Evolutionary conservation across 176 grass and related monocot genomes (phyloP), one percentile per base, ranked within the genome.

Genomic region (Canna indica): DNA sequence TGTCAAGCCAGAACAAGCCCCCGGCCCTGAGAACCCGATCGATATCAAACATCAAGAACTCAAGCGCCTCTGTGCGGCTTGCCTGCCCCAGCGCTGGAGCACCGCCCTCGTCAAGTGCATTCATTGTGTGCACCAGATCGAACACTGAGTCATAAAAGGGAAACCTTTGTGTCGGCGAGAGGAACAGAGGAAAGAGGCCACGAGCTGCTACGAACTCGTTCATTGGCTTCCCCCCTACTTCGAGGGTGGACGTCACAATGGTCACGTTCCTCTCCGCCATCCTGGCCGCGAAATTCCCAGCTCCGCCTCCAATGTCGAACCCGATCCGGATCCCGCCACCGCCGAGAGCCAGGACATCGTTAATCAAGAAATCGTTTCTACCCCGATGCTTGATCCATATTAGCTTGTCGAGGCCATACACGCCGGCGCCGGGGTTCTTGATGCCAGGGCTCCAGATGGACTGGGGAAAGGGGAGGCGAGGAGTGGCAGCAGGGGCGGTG

Each of bases 111-210:
- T 92, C 82, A 69, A 99, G 18, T 42, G 77, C 58, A 69, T 86
- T 75, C 45, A 82, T 77, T 15, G 85, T 75, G 82, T 99, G 94
- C 50, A 99, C 82, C 28, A 99, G 77, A 76, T 99, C 94, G 69
- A 99, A 93, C 76, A 99, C 87, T n/a, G 86, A 84, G 30, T 99
- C 94, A 64, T 87, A 90, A 83, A 99, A 99, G 10, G 94, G 94
- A 56, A 99, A 90, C 4, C 87, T 84, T 65, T 99, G 86, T 16
- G 94, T 73, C 15, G 94, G 84, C 22, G 89, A 90, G 24, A 99
- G 86, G 58, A 87, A 80, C 32, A 99, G 73, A 36, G 94, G 94
- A 75, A 99, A 99, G 68, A 99, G 79, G 0, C 94, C 89, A 59
- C 94, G 74, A 6, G 86, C 65, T 31, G 89, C 84, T 11, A 99